Percentiles rank a stretch among this genome's conserved stretches.
These are phyloP conservation scores for Alternaria infectoria DNA, from an alignment of 2,329 filamentous ascomycete genomes.

Conservation along the genomic window DNA sequence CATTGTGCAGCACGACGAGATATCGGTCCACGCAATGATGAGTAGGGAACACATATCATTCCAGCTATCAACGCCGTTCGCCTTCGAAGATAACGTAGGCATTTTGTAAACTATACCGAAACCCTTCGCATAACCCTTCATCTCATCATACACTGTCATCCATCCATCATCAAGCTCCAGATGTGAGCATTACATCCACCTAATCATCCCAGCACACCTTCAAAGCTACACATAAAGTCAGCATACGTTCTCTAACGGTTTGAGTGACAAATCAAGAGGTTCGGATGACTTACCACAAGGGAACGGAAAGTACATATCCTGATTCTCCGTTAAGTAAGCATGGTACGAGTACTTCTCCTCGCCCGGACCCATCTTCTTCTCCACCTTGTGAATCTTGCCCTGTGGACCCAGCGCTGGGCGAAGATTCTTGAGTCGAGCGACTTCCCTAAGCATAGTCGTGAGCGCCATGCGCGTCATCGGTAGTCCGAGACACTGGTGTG, in stretches of 20 bases:
- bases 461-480: conserved; percentile 53
- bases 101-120: background rate
- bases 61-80: background rate
- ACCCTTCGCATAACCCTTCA: background rate
- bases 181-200: background rate
- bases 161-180: background rate
- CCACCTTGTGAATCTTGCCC: conserved; percentile 53
- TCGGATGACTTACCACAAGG: conserved; percentile 50
- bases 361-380: conserved; percentile 34
- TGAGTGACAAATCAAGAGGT: no score
- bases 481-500: conserved; percentile 53
- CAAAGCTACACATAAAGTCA: conserved; percentile 25
- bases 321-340: conserved; percentile 56
- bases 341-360: conserved; percentile 47
- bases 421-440: conserved; percentile 50
- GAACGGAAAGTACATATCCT: conserved; percentile 56
- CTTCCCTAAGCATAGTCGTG: conserved; percentile 55
- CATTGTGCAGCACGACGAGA: background rate
- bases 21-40: background rate
- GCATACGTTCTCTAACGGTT: background rate
- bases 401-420: conserved; percentile 48
- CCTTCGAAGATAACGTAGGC: background rate
- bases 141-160: background rate
- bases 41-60: background rate
- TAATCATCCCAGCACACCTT: conserved; percentile 41